Evolutionary conservation across 73 alveolate species (phyloP), one percentile per base, ranked within the genome.

Genomic region (Loxodes magnus): DNA sequence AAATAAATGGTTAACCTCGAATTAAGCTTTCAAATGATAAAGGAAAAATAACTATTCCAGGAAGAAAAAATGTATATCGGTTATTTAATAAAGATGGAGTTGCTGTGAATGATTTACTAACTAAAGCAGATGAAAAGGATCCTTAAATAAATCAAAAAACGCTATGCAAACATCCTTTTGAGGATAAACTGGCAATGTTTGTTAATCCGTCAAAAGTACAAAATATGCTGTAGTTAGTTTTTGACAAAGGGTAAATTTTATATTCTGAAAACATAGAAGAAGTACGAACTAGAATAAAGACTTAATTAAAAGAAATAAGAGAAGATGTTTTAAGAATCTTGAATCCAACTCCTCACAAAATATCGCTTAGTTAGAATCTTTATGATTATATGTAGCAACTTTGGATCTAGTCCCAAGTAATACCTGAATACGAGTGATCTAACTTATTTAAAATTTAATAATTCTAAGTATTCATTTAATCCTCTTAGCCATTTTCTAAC

Each of bases 11-110:
- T 7, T 28, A 36, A 2, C 87, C 89, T 0, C 60, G 77, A 56
- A 77, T 81, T 23, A 86, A 86, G 50, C 68, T 85, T 26, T 80
- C 93, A 14, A 72, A 71, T 24, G 92, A 77, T 20, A 59, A 46
- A 22, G 92, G 65, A 25, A 77, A 77, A 54, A 52, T 67, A 4
- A 36, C 71, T 17, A 43, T 77, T 9, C 92, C 92, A 9, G 77
- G 92, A 39, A 31, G 38, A 27, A 77, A 77, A 63, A 43, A 49
- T 15, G 71, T 74, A 15, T 65, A 64, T 36, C 55, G 92, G 48
- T 48, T 71, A 4, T 55, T 36, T 24, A 64, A 16, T 3, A 43
- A 43, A 10, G 68, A 28, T n/a, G 51, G 41, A 15, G 33, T 34
- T 29, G 77, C 82, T 37, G 12, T 48, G 5, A 64, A 58, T 37